Percentiles rank a stretch among this genome's conserved stretches.
Evolutionary conservation across 1,284 basidiomycete genomes (phyloP).

Genomic region (Microbotryomycetes sp.): DNA sequence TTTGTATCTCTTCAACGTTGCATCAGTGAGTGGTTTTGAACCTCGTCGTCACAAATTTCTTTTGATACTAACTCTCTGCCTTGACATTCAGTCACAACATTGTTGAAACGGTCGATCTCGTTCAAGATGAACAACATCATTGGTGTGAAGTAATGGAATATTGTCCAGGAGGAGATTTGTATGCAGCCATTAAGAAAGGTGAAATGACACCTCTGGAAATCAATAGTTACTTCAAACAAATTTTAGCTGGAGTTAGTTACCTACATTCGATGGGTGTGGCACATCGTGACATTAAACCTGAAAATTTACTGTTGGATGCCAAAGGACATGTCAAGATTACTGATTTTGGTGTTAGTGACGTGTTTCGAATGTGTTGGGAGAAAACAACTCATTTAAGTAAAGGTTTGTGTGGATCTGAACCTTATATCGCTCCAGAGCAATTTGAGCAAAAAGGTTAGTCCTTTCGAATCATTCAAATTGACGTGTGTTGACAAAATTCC

Average conservation of each 20-base stretch:
- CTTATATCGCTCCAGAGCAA: conserved; percentile 97
- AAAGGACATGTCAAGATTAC: conserved; percentile 96
- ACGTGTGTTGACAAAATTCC: conserved; percentile 26
- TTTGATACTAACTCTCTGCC: too few relatives aligned
- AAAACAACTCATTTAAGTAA: conserved; percentile 93
- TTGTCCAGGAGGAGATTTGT: conserved; percentile 92
- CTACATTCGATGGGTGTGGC: conserved; percentile 94
- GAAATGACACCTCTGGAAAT: conserved; percentile 90
- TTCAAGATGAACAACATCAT: conserved; percentile 90
- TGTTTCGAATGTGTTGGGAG: conserved; percentile 98
- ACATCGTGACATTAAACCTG: conserved; percentile 96
- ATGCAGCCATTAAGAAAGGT: conserved; percentile 96
- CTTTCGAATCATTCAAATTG: conserved; percentile 33
- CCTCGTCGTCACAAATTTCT: too few relatives aligned
- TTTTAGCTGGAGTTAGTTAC: conserved; percentile 79
- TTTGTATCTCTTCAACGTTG: conserved; percentile 95
- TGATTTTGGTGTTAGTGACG: conserved; percentile 96
- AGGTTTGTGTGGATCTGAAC: conserved; percentile 93
- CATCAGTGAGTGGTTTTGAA: conserved; percentile 55
- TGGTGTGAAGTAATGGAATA: conserved; percentile 99
- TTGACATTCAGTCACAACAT: conserved; percentile 60
- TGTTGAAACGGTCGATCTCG: conserved; percentile 96
- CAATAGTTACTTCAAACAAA: conserved; percentile 97
- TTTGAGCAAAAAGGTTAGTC: conserved; percentile 89
- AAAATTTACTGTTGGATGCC: conserved; percentile 91